Percentiles rank a stretch among this genome's conserved stretches.
These are phyloP conservation scores for Phanerochaete carnosa DNA, from an alignment of 768 basidiomycete species.

Conservation along the genomic window DNA sequence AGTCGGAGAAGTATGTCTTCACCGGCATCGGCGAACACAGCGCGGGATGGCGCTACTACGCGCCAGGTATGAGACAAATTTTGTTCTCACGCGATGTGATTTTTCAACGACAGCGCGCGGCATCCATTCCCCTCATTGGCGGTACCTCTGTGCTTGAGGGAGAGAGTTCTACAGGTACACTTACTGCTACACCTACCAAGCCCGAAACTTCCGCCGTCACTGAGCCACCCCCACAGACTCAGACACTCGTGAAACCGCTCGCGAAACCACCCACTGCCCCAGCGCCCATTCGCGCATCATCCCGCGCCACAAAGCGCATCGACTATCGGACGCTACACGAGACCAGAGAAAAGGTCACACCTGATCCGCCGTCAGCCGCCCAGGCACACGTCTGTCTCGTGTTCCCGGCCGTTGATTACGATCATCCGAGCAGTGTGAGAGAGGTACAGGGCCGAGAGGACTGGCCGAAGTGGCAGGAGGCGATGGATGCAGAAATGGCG, in stretches of 20 bases:
- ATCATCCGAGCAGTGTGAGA: background rate
- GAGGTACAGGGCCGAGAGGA: slow-evolving; percentile 4
- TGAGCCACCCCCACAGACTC: no score
- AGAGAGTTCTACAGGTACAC: no score
- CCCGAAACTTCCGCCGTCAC: background rate
- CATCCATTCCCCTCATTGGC: background rate
- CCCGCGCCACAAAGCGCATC: background rate
- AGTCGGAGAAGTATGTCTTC: slow-evolving; percentile 3
- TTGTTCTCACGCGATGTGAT: slow-evolving; percentile 7
- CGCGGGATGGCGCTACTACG: slow-evolving; percentile 4
- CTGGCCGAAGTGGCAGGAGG: slow-evolving; percentile 15
- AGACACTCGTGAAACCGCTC: no score
- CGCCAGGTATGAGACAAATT: background rate
- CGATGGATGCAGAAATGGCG: slow-evolving; percentile 16
- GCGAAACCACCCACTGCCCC: no score
- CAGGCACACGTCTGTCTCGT: background rate
- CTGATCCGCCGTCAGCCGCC: background rate
- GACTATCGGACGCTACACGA: background rate
- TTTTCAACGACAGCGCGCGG: background rate
- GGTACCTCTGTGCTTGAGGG: slow-evolving; percentile 1
- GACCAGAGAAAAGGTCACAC: background rate
- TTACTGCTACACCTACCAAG: background rate
- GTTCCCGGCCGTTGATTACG: background rate
- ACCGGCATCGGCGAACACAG: background rate
- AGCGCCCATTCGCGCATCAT: no score